Evolutionary conservation across 2,329 filamentous ascomycete genomes (phyloP).

Genomic region (Sporothrix euskadiensis): DNA sequence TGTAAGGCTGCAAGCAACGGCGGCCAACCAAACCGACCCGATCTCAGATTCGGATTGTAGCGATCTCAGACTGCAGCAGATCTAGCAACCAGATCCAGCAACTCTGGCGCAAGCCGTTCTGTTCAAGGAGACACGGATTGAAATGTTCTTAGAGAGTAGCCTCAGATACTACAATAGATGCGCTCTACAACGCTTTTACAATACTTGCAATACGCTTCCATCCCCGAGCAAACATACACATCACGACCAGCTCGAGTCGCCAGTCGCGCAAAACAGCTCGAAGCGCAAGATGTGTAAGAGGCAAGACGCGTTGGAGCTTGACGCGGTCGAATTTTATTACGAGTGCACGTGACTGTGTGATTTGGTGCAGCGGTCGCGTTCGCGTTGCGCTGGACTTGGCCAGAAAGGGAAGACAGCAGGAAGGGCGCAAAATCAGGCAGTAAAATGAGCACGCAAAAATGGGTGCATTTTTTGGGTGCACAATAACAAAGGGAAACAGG

Average conservation of each 20-base stretch:
- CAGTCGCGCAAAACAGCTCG: neutral
- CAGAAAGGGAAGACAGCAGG: neutral
- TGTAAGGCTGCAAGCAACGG: neutral
- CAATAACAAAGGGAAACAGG: neutral
- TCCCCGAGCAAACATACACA: neutral
- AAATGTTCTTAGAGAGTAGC: neutral
- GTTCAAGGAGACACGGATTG: neutral
- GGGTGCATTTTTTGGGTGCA: neutral
- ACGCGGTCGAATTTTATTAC: constrained; percentile 19
- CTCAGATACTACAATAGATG: neutral
- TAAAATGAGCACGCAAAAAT: neutral
- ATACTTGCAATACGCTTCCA: neutral
- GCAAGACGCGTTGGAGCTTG: constrained; percentile 19
- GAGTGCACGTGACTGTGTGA: constrained; percentile 25
- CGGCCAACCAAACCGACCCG: neutral
- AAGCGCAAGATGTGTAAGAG: neutral
- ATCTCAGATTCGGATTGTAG: neutral
- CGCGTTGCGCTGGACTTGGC: neutral
- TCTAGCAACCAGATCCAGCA: neutral
- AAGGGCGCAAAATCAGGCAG: neutral
- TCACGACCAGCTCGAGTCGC: neutral
- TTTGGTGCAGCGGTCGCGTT: neutral
- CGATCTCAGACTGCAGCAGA: neutral
- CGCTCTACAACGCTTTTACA: neutral
- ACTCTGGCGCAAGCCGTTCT: no score